Base-by-base conservation (phyloP, 202 grass and related monocot genomes). In the Carex arenaria region DNA sequence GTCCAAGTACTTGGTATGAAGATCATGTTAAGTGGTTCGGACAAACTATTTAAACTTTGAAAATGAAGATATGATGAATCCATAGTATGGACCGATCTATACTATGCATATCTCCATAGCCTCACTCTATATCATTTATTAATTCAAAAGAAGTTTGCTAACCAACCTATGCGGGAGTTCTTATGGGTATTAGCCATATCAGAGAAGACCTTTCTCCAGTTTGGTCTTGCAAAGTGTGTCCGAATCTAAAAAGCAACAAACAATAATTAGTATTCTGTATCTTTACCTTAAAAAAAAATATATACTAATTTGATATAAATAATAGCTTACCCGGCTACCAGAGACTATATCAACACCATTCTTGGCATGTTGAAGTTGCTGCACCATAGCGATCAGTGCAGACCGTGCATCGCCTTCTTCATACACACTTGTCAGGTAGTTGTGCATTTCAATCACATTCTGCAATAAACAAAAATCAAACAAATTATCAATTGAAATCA, bases 331-430 rank as follows among this genome's bases (percentile, higher is more conserved):
- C 87, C 82, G 85, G 87, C 97, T 96, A 30, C 93, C 93, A 4
- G 97, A 99, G 19, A 99, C 97, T 32, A 99, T 94, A 80, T 99
- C 97, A 45, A 99, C 31, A 51, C 93, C 93, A 86, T 93, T 94
- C 86, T 99, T 99, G 64, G 93, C 91, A 87, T 92, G 90, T 57
- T 99, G 97, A 87, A 99, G 97, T 80, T 88, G 90, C 47, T 99
- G 97, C 54, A 99, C 91, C 97, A 94, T 96, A 7, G 93, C 93
- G 78, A 99, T 99, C 52, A 99, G 78, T 19, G 97, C 90, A 20
- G 97, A 99, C 82, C 93, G 90, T 38, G 93, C 97, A 12, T 99
- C 97, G 0, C 97, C 97, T 96, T 99, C 97, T 92, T 99, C 97
- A 63, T 99, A 99, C 68, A 99, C 97, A 53, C 97, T 99, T 34